Conservation (phyloP, 148 eudicot species). For the Fagopyrum esculentum region DNA sequence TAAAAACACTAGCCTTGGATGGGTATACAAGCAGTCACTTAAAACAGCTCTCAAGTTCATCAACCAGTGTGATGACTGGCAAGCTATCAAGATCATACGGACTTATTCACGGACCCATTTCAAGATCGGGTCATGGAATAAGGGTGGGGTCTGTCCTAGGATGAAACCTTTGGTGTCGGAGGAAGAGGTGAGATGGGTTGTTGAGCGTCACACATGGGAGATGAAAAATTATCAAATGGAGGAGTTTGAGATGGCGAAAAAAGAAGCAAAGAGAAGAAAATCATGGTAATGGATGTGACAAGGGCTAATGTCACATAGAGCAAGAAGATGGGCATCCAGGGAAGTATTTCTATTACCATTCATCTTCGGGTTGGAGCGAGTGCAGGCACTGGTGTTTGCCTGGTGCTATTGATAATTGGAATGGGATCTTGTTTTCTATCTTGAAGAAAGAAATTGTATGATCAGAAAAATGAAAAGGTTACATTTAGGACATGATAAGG, state of each 20-base stretch:
- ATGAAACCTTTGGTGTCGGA: background rate
- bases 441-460: background rate
- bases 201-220: background rate
- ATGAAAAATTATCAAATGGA: constrained; percentile 9
- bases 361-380: constrained; percentile 16
- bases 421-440: constrained; percentile 10
- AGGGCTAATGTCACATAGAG: constrained; percentile 15
- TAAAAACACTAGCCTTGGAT: background rate
- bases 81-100: background rate
- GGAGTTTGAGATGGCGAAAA: constrained; percentile 13
- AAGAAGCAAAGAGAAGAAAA: background rate
- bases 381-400: constrained; percentile 28
- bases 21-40: constrained; percentile 2
- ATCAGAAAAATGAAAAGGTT: no score
- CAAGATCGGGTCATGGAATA: background rate
- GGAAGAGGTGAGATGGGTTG: background rate
- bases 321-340: constrained; percentile 26
- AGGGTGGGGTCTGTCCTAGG: background rate
- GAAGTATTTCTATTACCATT: constrained; percentile 3
- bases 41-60: background rate
- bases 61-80: constrained; percentile 1
- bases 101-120: background rate
- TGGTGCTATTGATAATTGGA: constrained; percentile 22
- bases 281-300: constrained; percentile 14
- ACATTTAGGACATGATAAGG: no score